Evolutionary conservation across 2,329 filamentous ascomycete species (phyloP).

Genomic region (Ophiocordyceps sinensis): DNA sequence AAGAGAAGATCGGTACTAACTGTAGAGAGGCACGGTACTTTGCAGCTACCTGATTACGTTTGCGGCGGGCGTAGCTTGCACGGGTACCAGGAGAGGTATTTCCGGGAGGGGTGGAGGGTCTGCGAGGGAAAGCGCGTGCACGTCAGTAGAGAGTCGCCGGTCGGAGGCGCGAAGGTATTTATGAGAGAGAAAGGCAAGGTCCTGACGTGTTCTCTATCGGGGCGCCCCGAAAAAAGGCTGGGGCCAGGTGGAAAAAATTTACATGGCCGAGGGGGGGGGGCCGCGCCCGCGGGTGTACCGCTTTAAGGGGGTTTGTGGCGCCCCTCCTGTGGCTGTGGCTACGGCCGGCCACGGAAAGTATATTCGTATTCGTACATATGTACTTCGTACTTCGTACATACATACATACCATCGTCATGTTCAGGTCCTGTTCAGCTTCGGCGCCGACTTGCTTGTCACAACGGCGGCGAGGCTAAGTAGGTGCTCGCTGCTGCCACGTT

Average conservation of each 20-base stretch:
- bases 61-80: neutral
- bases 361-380: too few species aligned
- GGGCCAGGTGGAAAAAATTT: conserved; percentile 17
- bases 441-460: too few species aligned
- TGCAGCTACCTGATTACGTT: neutral
- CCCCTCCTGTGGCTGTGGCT: neutral
- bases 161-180: conserved; percentile 31
- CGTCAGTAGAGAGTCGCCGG: conserved; percentile 27
- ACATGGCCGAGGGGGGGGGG: conserved; percentile 14
- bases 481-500: too few species aligned
- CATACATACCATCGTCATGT: too few species aligned
- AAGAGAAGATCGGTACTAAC: neutral
- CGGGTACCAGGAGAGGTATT: conserved; percentile 7
- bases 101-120: conserved; percentile 16
- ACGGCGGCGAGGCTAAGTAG: too few species aligned
- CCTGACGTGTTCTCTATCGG: conserved; percentile 23
- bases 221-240: conserved; percentile 15
- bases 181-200: conserved; percentile 25
- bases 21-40: neutral
- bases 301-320: conserved; percentile 5
- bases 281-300: neutral
- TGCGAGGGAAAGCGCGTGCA: conserved; percentile 31
- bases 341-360: neutral
- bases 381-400: too few species aligned
- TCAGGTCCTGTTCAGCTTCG: too few species aligned